phyloP scores from a whole-genome alignment of 2,329 filamentous ascomycete genomes.

The Exophiala spinifera region DNA sequence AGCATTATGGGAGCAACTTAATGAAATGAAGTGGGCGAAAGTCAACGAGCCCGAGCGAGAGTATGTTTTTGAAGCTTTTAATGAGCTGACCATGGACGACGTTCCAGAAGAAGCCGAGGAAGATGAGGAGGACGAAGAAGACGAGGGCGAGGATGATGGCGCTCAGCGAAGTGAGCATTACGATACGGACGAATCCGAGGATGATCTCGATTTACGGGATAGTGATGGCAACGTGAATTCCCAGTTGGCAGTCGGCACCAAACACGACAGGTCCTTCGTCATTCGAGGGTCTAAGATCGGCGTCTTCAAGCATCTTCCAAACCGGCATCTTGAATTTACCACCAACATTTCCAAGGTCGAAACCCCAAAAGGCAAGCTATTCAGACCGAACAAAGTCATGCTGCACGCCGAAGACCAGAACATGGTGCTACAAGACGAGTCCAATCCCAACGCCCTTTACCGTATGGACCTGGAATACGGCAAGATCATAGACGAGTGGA shows the following conservation, averaged over 20 bases:
- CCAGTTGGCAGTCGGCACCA: conserved; percentile 91
- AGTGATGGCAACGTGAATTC: conserved; percentile 85
- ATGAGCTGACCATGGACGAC: conserved; percentile 90
- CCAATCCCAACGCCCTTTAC: conserved; percentile 86
- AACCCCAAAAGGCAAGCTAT: conserved; percentile 79
- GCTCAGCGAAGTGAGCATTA: conserved; percentile 69
- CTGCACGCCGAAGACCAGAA: conserved; percentile 85
- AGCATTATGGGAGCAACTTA: conserved; percentile 92
- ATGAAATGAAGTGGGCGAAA: conserved; percentile 91
- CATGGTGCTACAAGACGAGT: conserved; percentile 78
- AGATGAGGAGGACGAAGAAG: conserved; percentile 55
- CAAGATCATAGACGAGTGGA: conserved; percentile 98
- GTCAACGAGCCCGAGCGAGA: conserved; percentile 88
- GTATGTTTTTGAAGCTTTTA: conserved; percentile 93
- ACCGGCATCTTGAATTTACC: conserved; percentile 91
- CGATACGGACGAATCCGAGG: conserved; percentile 74
- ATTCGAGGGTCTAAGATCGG: conserved; percentile 97
- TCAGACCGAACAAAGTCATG: conserved; percentile 97
- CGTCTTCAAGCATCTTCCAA: conserved; percentile 92
- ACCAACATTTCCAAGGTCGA: conserved; percentile 96
- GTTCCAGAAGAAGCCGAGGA: conserved; percentile 58
- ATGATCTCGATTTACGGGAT: conserved; percentile 65
- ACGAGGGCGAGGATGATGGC: conserved; percentile 62
- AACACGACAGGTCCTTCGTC: conserved; percentile 94
- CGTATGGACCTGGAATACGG: conserved; percentile 98